phyloP scores from a whole-genome alignment of 257 asterid species.

The Cruciata laevipes region DNA sequence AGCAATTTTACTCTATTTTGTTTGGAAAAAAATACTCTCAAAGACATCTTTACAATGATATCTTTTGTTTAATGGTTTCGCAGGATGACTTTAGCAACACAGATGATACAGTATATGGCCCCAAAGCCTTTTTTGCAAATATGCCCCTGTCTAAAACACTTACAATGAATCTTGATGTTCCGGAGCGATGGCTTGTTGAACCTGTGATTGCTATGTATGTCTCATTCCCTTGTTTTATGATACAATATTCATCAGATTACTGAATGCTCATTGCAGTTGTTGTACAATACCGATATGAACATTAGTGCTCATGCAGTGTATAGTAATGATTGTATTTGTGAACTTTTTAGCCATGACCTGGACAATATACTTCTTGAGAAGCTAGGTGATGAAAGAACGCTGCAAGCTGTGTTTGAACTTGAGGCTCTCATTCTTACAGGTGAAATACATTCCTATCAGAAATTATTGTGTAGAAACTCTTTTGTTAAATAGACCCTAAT shows the following conservation, averaged over 20 bases:
- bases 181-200: constrained; percentile 98
- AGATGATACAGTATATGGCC: constrained; percentile 72
- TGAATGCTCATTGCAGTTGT: background rate
- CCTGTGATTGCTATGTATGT: constrained; percentile 92
- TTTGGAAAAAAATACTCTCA: constrained; percentile 8
- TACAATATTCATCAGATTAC: background rate
- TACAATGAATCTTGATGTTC: constrained; percentile 99
- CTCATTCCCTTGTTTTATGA: constrained; percentile 3
- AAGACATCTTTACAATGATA: constrained; percentile 12
- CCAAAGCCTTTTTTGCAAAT: constrained; percentile 88
- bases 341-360: constrained; percentile 68
- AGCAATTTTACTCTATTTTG: constrained; percentile 15
- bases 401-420: constrained; percentile 94
- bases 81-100: constrained; percentile 92
- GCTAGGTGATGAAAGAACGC: constrained; percentile 81
- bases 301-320: background rate
- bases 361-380: constrained; percentile 95
- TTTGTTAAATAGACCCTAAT: constrained; percentile 13
- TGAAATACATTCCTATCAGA: constrained; percentile 13
- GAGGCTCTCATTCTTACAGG: constrained; percentile 98
- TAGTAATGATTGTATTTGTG: constrained; percentile 2
- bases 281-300: background rate
- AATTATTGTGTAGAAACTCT: background rate
- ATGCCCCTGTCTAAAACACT: constrained; percentile 96
- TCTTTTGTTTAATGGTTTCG: constrained; percentile 27